Evolutionary conservation across 306 rosid species (phyloP).

Genomic region (Senna siamea): DNA sequence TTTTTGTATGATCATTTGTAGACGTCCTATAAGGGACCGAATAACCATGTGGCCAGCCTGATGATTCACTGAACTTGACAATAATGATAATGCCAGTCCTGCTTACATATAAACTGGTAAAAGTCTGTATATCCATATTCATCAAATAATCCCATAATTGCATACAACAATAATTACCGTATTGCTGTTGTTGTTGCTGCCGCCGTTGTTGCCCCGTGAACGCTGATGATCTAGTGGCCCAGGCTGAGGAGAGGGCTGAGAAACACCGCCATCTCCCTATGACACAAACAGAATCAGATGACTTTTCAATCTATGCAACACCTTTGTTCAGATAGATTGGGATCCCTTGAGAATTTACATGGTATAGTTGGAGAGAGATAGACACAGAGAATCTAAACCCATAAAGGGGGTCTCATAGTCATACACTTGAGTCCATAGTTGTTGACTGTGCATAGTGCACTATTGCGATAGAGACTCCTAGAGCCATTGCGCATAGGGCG

Average conservation of each 20-base stretch:
- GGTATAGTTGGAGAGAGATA: too few relatives aligned
- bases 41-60: background rate
- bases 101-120: background rate
- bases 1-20: background rate
- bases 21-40: conserved; percentile 4
- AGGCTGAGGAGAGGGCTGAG: conserved; percentile 45
- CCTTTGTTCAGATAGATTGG: background rate
- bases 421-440: too few relatives aligned
- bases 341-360: too few relatives aligned
- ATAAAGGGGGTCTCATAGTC: too few relatives aligned
- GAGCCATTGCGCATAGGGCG: too few relatives aligned
- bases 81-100: background rate
- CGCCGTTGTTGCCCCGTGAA: conserved; percentile 50
- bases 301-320: background rate
- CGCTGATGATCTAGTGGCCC: conserved; percentile 43
- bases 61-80: conserved; percentile 13
- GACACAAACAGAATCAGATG: conserved; percentile 33
- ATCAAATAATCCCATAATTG: background rate
- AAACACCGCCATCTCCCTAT: conserved; percentile 51
- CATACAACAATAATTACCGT: conserved; percentile 48
- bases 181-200: conserved; percentile 50
- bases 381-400: too few relatives aligned
- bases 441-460: too few relatives aligned
- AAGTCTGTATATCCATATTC: background rate
- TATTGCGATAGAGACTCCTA: too few relatives aligned